Base-by-base conservation (phyloP, 768 basidiomycete species). In the Plicaturopsis crispa region DNA sequence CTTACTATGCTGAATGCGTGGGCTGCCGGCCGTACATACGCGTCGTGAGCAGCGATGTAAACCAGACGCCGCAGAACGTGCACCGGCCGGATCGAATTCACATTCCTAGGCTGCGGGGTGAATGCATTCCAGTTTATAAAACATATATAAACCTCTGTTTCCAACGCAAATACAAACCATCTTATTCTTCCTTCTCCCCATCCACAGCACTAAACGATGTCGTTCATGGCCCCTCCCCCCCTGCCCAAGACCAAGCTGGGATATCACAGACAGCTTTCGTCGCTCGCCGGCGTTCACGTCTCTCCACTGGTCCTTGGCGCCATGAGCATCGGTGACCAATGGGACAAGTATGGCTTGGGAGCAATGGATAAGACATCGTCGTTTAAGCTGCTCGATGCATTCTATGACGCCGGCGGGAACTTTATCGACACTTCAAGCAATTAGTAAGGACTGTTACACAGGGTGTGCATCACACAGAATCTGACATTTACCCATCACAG, bases 231-330 rank as follows among this genome's bases (percentile, higher is more conserved):
- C 6, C 48, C 48, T 24, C 47, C 48, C 3, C 51, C 54, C 3
- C 45, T 48, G 34, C 61, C 62, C 2, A 41, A 53, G 11, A 60
- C 63, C 3, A 48, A 49, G 6, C 62, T 66, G 6, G 64, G 62
- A 11, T 46, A 56, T 13, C 64, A 69, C 48, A 62, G 70, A n/a
- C 45, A 47, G 10, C 52, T 72, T 11, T 60, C 65, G 0, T 61
- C 66, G 5, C 31, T 45, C 7, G 66, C 71, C 1, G 67, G 68
- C 6, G 53, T 73, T 18, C 64, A 62, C 31, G 73, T 73, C 12
- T 75, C 72, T 3, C 70, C 72, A 0, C 49, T 74, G 14, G 56
- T 57, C 21, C 64, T 75, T 20, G 71, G 72, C 3, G 72, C 60
- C 3, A 67, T 69, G 69, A 69, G 57, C 52, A 64, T 72, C 23